A percentile compares a stretch with the other conserved stretches of the same genome.
These are phyloP conservation scores for Suillus bovinus DNA, from an alignment of 768 basidiomycete species.

Conservation along the genomic window DNA sequence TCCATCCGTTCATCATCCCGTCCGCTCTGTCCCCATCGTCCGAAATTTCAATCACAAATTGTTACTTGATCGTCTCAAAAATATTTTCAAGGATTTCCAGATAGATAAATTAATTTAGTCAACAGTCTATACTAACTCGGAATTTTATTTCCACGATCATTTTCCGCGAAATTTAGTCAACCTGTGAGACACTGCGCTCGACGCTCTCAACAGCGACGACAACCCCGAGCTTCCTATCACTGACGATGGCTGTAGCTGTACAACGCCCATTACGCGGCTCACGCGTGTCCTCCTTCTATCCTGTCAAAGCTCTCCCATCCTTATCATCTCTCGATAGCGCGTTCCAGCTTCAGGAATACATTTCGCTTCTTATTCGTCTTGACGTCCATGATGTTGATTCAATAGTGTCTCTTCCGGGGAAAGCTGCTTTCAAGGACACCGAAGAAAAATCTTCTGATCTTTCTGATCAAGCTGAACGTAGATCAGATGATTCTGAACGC, in stretches of 20 bases:
- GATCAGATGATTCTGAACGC: constrained; percentile 28
- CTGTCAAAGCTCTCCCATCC: constrained; percentile 67
- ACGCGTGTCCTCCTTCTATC: constrained; percentile 78
- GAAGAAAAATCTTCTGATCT: constrained; percentile 23
- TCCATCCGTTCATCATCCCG: too few relatives aligned
- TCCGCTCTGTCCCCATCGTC: too few relatives aligned
- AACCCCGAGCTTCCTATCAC: constrained; percentile 13
- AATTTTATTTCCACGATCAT: neutral
- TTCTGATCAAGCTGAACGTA: constrained; percentile 33
- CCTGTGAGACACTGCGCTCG: neutral
- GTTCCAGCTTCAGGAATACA: constrained; percentile 94
- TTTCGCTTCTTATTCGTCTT: constrained; percentile 79
- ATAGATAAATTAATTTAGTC: too few relatives aligned
- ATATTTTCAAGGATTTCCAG: too few relatives aligned
- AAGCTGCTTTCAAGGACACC: constrained; percentile 28
- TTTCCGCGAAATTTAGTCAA: constrained; percentile 2
- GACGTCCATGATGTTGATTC: constrained; percentile 88
- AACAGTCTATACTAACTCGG: neutral
- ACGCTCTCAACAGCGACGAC: constrained; percentile 5
- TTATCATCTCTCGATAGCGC: constrained; percentile 83
- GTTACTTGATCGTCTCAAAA: too few relatives aligned
- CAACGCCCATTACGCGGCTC: constrained; percentile 77
- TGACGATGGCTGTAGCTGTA: constrained; percentile 38
- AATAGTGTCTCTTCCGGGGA: constrained; percentile 76
- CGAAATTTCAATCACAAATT: too few relatives aligned